Conservation (phyloP, 139 green algal genomes). For the Coelastrella sp. region DNA sequence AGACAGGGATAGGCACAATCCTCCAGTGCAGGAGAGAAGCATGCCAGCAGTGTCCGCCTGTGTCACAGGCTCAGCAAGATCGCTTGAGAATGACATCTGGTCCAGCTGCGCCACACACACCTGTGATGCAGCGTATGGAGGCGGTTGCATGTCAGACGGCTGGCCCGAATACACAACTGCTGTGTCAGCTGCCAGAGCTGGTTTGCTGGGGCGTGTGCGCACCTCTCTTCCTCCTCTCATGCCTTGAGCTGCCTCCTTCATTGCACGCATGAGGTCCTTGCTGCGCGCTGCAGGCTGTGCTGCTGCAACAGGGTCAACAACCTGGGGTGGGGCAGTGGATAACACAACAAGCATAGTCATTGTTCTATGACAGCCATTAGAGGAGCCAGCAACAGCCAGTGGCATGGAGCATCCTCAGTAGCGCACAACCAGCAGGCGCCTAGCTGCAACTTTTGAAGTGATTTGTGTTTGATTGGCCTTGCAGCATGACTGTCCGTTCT, state of each 20-base stretch:
- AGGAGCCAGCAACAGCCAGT: neutral
- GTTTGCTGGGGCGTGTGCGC: neutral
- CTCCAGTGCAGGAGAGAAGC: too few species aligned
- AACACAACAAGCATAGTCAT: neutral
- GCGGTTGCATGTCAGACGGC: neutral
- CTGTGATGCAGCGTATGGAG: neutral
- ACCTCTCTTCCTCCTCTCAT: conserved; percentile 44
- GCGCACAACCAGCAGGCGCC: too few species aligned
- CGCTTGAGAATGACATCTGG: too few species aligned
- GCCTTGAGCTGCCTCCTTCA: conserved; percentile 63
- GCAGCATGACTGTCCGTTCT: neutral
- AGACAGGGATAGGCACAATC: too few species aligned
- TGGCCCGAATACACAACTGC: neutral
- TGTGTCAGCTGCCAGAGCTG: neutral
- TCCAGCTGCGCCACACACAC: too few species aligned
- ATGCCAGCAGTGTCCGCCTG: too few species aligned
- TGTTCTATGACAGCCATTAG: neutral
- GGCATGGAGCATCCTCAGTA: too few species aligned
- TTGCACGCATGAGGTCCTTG: conserved; percentile 64
- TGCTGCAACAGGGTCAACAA: conserved; percentile 65
- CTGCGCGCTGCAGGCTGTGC: conserved; percentile 48
- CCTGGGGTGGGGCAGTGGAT: neutral
- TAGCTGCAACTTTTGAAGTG: too few species aligned
- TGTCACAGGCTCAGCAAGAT: too few species aligned
- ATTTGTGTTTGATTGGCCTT: neutral